phyloP scores from a whole-genome alignment of 805 yeast species.

The Phaffomyces thermotolerans region DNA sequence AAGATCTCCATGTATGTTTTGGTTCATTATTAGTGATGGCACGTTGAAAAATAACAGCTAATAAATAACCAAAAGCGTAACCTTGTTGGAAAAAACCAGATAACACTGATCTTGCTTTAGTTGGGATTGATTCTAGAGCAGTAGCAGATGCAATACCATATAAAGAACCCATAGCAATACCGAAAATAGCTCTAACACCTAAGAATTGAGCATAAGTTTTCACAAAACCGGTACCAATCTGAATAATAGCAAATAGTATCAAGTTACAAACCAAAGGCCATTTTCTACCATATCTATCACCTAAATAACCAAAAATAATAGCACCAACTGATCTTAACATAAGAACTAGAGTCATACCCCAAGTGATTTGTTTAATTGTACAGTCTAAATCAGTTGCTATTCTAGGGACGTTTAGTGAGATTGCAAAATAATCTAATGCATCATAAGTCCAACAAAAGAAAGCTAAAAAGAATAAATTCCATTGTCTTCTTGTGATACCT shows the following conservation, averaged over 20 bases:
- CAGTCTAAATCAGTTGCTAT: slow-evolving; percentile 41
- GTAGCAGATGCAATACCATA: slow-evolving; percentile 38
- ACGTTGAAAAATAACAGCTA: slow-evolving; percentile 59
- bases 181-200: slow-evolving; percentile 57
- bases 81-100: slow-evolving; percentile 77
- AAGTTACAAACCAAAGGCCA: slow-evolving; percentile 47
- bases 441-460: slow-evolving; percentile 60
- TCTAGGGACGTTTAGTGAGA: slow-evolving; percentile 41
- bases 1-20: slow-evolving; percentile 46
- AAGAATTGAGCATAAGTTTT: slow-evolving; percentile 48
- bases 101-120: slow-evolving; percentile 46
- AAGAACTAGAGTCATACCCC: slow-evolving; percentile 54
- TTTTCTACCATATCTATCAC: slow-evolving; percentile 57
- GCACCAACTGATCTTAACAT: slow-evolving; percentile 68
- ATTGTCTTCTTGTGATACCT: slow-evolving; percentile 39
- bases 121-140: slow-evolving; percentile 41
- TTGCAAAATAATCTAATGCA: slow-evolving; percentile 56
- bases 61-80: slow-evolving; percentile 60
- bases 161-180: slow-evolving; percentile 46
- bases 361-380: slow-evolving; percentile 45
- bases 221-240: slow-evolving; percentile 59
- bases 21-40: slow-evolving; percentile 49
- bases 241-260: slow-evolving; percentile 40
- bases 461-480: slow-evolving; percentile 49
- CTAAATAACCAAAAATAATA: slow-evolving; percentile 48